Conservation (phyloP, 2,329 filamentous ascomycete species). For the Stachybotrys chlorohalonatus region DNA sequence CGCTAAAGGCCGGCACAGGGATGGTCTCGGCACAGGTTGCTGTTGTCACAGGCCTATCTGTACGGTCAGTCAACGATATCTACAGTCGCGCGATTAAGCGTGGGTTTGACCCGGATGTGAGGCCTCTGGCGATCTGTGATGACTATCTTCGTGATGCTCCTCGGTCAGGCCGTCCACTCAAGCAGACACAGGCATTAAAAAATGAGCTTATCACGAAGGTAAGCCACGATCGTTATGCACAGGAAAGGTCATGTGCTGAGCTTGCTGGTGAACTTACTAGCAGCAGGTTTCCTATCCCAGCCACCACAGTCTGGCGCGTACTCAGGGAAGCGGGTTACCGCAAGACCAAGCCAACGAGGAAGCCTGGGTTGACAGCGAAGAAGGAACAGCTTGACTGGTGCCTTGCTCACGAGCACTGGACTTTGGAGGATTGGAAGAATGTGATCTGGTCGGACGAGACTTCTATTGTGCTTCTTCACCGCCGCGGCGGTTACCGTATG, state of each 20-base stretch:
- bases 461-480: neutral
- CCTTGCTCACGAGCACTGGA: neutral
- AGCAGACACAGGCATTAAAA: neutral
- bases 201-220: neutral
- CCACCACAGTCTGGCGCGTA: neutral
- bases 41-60: neutral
- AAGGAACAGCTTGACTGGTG: neutral
- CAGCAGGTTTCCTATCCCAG: neutral
- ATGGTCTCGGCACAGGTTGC: neutral
- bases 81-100: neutral
- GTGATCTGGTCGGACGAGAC: constrained; percentile 7
- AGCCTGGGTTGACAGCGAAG: neutral
- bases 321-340: neutral
- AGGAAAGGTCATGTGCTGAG: neutral
- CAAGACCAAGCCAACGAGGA: neutral
- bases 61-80: neutral
- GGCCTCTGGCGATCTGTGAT: too few relatives aligned
- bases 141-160: neutral
- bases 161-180: neutral
- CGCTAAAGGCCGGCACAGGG: neutral
- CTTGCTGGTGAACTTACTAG: neutral
- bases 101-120: neutral
- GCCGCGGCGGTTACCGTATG: too few relatives aligned
- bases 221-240: neutral
- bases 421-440: neutral